A percentile compares a stretch with the other conserved stretches of the same genome.
Conservation (phyloP, 441 rosid genomes). For the Oxalis stricta region DNA sequence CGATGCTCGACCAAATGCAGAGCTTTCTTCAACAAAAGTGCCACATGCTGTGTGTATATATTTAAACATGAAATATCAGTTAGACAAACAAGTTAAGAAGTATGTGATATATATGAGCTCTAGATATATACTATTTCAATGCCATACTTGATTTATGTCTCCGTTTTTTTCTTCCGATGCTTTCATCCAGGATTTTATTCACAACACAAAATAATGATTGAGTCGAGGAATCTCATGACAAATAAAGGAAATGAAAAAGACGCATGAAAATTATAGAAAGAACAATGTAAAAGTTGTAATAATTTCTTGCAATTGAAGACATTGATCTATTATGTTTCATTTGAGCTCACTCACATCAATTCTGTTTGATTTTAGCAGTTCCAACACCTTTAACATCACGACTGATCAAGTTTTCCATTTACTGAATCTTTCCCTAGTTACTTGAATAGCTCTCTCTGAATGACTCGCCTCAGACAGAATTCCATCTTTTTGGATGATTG, state of each 20-base stretch:
- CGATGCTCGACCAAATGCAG: constrained; percentile 62
- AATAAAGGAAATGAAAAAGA: constrained; percentile 9
- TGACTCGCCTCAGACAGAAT: constrained; percentile 23
- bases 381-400: constrained; percentile 53
- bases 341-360: constrained; percentile 75
- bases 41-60: constrained; percentile 24
- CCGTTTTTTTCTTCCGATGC: constrained; percentile 54
- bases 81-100: too few species aligned
- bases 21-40: constrained; percentile 48
- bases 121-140: too few species aligned
- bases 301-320: too few species aligned
- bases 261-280: constrained; percentile 12
- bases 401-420: constrained; percentile 5
- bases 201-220: constrained; percentile 52
- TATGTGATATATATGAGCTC: too few species aligned
- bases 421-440: constrained; percentile 2
- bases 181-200: constrained; percentile 60
- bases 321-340: too few species aligned
- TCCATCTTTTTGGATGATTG: constrained; percentile 43
- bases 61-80: not conserved
- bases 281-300: constrained; percentile 6
- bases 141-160: constrained; percentile 59
- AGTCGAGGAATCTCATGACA: constrained; percentile 75
- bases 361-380: constrained; percentile 56
- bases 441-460: constrained; percentile 8